Evolutionary conservation across 2,329 filamentous ascomycete genomes (phyloP), one percentile per base, ranked within the genome.

Genomic region (Torrubiella hemipterigena): DNA sequence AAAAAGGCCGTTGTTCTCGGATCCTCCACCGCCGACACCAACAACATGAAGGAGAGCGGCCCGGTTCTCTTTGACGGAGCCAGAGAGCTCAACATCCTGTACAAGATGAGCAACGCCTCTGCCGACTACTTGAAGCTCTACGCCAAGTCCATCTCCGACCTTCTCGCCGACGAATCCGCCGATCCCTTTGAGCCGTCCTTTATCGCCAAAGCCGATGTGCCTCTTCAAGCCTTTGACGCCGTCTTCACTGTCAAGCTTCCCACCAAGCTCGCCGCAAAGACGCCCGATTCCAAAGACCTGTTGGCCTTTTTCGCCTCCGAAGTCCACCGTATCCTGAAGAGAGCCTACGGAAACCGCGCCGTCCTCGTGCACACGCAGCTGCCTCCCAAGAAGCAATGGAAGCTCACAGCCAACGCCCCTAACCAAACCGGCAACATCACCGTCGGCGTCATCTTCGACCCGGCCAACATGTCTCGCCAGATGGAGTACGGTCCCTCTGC

Each of bases 51-150:
- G 38, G 59, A 65, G 53, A 52, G 33, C 15, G 58, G 63, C 0
- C 87, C 91, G 1, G 67, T 87, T 18, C 61, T 95, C 29, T 94
- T 82, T 48, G 89, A 96, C 50, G 73, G 75, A 0, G 62, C 64
- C 16, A 70, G 81, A 39, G 72, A 76, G 18, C 61, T 93, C 33
- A 98, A 98, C 43, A 48, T 96, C 14, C 60, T 93, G 6, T 95
- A 79, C 60, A 95, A 94, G 55, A 93, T 95, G 81, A 81, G 76
- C 1, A 58, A 73, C 11, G 94, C 81, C 79, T 91, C 87, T 7
- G 93, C 87, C 42, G 60, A 61, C 16, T 55, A 79, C 35, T 64
- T 98, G 26, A 76, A 76, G 28, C 69, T 77, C 32, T 78, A 94
- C 49, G 85, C 89, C 24, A 73, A 67, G 38, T 67, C 73, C 26